Evolutionary conservation across 768 basidiomycete genomes (phyloP), one percentile per base, ranked within the genome.

Genomic region (Sarcodon sp.): DNA sequence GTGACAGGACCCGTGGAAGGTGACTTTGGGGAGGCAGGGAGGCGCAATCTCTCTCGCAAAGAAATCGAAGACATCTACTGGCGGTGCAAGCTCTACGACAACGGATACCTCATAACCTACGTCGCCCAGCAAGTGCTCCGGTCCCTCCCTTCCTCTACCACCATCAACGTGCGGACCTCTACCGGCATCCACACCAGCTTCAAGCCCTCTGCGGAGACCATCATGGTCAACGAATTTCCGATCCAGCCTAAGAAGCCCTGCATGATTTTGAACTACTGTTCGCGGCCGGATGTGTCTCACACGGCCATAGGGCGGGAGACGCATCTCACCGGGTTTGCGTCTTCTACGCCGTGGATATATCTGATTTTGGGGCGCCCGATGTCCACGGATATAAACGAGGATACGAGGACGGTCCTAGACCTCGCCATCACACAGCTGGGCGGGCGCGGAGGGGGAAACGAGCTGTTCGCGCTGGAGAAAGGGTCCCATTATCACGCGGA

Each of bases 11-110:
- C 13, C 16, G 4, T 4, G 37, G n/a, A 18, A 4, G 13, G 16
- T 15, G 21, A 52, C 52, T 16, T 48, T 57, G n/a, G 51, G 50
- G 47, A 46, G 47, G 12, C 33, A 51, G 15, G 11, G 11, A 10
- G 51, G 51, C 10, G 5, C 13, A 34, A 44, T 12, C 51, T 51
- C 18, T 50, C 48, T 15, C 50, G 56, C 2, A 51, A 52, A n/a
- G 57, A 53, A 39, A 46, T 56, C 36, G 57, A 56, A 46, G 49
- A 51, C 50, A 53, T 51, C 9, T 58, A 45, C 52, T 56, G 57
- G 57, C 51, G 53, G 6, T 56, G 55, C 49, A 55, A 58, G 51
- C 41, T 35, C 18, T 55, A 35, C 53, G 47, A 58, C 50, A 54
- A 35, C 43, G 51, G 51, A 12, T 56, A 54, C 43, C 33, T 56